Conservation (phyloP, 1,139 yeast species). For the Suhomyces atakaporum region DNA sequence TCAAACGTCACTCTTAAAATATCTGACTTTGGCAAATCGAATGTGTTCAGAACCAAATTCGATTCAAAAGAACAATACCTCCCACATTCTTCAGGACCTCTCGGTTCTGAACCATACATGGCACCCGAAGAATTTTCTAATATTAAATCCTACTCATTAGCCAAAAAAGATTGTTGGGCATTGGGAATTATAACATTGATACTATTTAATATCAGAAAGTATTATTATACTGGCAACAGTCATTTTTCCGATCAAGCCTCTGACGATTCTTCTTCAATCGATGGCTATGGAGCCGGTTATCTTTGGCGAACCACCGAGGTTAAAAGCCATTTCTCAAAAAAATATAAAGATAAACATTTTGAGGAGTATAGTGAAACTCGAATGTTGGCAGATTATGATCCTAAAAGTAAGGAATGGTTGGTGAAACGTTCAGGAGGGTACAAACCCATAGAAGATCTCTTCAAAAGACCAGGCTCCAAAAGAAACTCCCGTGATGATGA, state of each 20-base stretch:
- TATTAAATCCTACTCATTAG: conserved; percentile 47
- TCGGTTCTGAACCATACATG: conserved; percentile 78
- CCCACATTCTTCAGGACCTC: conserved; percentile 57
- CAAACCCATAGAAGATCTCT: conserved; percentile 34
- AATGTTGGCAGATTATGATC: conserved; percentile 35
- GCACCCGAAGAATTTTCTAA: conserved; percentile 60
- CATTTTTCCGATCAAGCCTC: conserved; percentile 3
- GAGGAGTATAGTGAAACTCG: conserved; percentile 28
- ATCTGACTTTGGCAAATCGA: conserved; percentile 76
- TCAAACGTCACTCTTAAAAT: conserved; percentile 52
- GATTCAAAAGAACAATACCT: conserved; percentile 22
- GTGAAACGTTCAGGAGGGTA: conserved; percentile 30
- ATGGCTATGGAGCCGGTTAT: conserved; percentile 24
- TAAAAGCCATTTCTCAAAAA: conserved; percentile 17
- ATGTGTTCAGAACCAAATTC: conserved; percentile 74
- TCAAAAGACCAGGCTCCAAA: conserved; percentile 13
- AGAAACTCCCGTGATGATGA: conserved; percentile 2
- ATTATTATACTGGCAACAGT: conserved; percentile 23
- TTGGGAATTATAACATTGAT: conserved; percentile 53
- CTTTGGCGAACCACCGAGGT: conserved; percentile 36
- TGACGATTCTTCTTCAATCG: not conserved
- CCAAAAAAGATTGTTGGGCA: conserved; percentile 71
- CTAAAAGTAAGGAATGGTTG: conserved; percentile 37
- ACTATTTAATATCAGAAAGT: conserved; percentile 34
- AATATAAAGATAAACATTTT: conserved; percentile 33